Conservation (phyloP, 306 rosid species). For the Hippophae rhamnoides region DNA sequence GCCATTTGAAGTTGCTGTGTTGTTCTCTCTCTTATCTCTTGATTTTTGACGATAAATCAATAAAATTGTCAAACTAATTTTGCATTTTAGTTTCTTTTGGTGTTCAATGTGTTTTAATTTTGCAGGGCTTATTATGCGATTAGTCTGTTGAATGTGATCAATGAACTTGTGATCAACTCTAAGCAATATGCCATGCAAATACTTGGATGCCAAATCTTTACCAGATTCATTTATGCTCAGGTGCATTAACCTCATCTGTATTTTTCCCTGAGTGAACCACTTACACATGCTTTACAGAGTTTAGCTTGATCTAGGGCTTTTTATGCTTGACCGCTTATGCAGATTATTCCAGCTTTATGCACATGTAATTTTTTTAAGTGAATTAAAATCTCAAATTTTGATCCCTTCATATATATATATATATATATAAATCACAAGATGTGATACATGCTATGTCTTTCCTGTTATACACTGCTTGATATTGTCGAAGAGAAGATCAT, state of each 20-base stretch:
- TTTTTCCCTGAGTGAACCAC: slow-evolving; percentile 1
- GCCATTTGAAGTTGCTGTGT: not conserved
- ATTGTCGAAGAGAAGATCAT: too few relatives aligned
- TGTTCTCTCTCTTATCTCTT: not conserved
- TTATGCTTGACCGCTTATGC: too few relatives aligned
- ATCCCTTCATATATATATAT: too few relatives aligned
- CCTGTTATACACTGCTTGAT: too few relatives aligned
- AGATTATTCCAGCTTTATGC: not conserved
- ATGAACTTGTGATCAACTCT: slow-evolving; percentile 63
- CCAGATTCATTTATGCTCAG: slow-evolving; percentile 75
- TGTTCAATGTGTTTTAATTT: slow-evolving; percentile 10
- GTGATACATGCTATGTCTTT: too few relatives aligned
- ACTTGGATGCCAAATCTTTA: slow-evolving; percentile 80
- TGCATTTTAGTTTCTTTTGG: not conserved
- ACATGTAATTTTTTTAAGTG: too few relatives aligned
- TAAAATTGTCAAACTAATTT: not conserved
- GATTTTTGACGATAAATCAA: not conserved
- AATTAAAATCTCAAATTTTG: too few relatives aligned
- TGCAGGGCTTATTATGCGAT: slow-evolving; percentile 80
- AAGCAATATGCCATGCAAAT: slow-evolving; percentile 61
- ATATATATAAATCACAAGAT: too few relatives aligned
- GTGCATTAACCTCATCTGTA: slow-evolving; percentile 18
- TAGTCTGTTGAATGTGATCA: slow-evolving; percentile 64
- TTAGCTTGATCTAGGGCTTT: not conserved
- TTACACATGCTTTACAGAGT: slow-evolving; percentile 3